Base-by-base conservation (phyloP, 768 basidiomycete genomes). In the Boletus reticulatus region DNA sequence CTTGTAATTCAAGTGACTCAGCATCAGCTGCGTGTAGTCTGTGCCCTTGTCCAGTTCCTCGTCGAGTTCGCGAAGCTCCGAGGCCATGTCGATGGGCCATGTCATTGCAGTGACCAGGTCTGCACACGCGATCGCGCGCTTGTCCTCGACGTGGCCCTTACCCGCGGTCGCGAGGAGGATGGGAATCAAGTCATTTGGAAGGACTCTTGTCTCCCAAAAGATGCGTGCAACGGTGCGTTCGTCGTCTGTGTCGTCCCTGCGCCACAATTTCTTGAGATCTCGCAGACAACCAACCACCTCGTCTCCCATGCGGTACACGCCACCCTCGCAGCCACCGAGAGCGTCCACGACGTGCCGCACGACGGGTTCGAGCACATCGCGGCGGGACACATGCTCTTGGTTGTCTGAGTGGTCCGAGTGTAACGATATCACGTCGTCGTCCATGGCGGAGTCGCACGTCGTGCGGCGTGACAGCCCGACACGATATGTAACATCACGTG, bases 31-130 rank as follows among this genome's bases (percentile, higher is more conserved):
- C 0, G 93, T 93, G 72, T 94, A 98, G 69, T 99, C 97, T 16
- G 92, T 84, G 17, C 87, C 84, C 57, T 81, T 84, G 71, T 91
- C 90, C 19, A 84, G 62, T 38, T 88, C 90, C 43, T 94, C 90
- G 62, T 84, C 81, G 51, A 98, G 83, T 66, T 98, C 97, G 63
- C 89, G 90, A 59, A 99, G 78, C 72, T 98, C 97, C 64, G 92
- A 90, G 1, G 93, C 90, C 59, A 98, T 78, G 71, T 98, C 92
- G 51, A 99, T 96, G 1, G 97, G 97, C 97, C 97, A 99, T 2
- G 96, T 98, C 91, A 99, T 92, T 0, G 95, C 94, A 0, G 93
- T 91, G 68, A 98, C 87, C 22, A 99, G 77, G 68, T 98, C 97
- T 9, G 85, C 87, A 59, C 87, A 89, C 1, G 87, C 83, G 27